These are phyloP conservation scores for Mycena polygramma DNA, from an alignment of 768 basidiomycete species.

Conservation along the genomic window DNA sequence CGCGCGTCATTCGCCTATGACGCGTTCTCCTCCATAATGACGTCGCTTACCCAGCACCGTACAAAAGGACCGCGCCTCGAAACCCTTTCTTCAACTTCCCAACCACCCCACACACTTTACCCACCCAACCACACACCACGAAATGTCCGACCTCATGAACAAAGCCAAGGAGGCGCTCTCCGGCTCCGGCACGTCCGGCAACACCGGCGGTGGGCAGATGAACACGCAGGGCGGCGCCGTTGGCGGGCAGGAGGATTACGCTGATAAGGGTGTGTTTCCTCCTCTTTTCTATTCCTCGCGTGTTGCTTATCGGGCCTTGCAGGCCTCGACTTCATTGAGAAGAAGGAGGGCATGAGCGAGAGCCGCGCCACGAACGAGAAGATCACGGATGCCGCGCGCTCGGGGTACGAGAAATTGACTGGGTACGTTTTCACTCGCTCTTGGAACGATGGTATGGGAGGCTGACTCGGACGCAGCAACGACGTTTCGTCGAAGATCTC, in stretches of 20 bases:
- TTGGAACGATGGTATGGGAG: neutral
- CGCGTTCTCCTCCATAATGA: too few relatives aligned
- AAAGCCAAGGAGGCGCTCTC: too few relatives aligned
- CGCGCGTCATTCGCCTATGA: too few relatives aligned
- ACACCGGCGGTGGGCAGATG: too few relatives aligned
- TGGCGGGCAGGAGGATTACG: neutral
- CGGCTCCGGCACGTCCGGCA: too few relatives aligned
- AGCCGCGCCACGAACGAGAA: slow-evolving; percentile 20
- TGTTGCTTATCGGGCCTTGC: neutral
- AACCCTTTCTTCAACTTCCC: neutral
- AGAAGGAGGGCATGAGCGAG: neutral
- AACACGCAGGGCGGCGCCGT: too few relatives aligned
- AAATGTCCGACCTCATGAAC: too few relatives aligned
- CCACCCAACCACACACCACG: too few relatives aligned
- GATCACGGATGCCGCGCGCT: slow-evolving; percentile 22
- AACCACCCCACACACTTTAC: too few relatives aligned
- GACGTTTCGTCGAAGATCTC: slow-evolving; percentile 20
- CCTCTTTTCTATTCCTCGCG: neutral
- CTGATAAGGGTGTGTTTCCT: neutral
- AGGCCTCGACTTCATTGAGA: neutral
- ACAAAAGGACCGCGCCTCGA: too few relatives aligned
- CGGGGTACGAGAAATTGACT: slow-evolving; percentile 8
- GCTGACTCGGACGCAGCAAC: slow-evolving; percentile 9
- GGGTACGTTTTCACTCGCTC: slow-evolving; percentile 8
- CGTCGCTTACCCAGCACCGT: too few relatives aligned